Evolutionary conservation across 202 grass and related monocot genomes (phyloP).

Genomic region (Elaeis oleifera): DNA sequence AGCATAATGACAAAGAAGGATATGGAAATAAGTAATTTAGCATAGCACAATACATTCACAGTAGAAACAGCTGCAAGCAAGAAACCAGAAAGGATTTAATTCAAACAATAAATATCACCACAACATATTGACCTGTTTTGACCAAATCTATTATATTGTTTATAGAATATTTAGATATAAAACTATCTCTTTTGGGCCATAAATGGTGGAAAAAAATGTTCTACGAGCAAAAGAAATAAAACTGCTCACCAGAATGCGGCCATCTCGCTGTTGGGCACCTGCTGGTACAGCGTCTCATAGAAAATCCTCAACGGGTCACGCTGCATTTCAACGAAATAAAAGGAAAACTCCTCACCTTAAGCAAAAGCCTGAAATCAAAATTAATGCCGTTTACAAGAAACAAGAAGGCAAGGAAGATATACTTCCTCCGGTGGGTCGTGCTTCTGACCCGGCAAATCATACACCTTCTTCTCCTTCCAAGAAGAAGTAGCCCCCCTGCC

Average conservation of each 20-base stretch:
- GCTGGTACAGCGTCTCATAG: constrained; percentile 81
- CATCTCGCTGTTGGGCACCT: constrained; percentile 82
- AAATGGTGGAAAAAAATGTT: constrained; percentile 6
- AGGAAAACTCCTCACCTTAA: too few species aligned
- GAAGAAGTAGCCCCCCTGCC: constrained; percentile 7
- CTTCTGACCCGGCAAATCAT: constrained; percentile 87
- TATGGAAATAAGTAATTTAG: too few species aligned
- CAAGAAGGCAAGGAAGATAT: constrained; percentile 26
- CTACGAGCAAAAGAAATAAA: too few species aligned
- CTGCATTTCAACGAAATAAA: constrained; percentile 24
- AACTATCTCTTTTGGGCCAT: neutral
- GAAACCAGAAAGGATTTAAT: too few species aligned
- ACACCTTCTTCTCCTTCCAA: constrained; percentile 57
- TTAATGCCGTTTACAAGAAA: constrained; percentile 3
- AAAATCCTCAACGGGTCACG: constrained; percentile 94
- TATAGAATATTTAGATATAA: too few species aligned
- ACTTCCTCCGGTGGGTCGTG: constrained; percentile 86
- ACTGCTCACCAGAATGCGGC: constrained; percentile 59
- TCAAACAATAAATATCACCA: too few species aligned
- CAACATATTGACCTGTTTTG: too few species aligned
- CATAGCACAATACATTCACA: too few species aligned
- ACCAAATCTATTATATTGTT: too few species aligned
- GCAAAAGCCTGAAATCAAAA: neutral
- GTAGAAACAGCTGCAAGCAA: too few species aligned
- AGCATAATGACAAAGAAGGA: too few species aligned